phyloP scores from a whole-genome alignment of 1,139 yeast species.

The Diutina rugosa region DNA sequence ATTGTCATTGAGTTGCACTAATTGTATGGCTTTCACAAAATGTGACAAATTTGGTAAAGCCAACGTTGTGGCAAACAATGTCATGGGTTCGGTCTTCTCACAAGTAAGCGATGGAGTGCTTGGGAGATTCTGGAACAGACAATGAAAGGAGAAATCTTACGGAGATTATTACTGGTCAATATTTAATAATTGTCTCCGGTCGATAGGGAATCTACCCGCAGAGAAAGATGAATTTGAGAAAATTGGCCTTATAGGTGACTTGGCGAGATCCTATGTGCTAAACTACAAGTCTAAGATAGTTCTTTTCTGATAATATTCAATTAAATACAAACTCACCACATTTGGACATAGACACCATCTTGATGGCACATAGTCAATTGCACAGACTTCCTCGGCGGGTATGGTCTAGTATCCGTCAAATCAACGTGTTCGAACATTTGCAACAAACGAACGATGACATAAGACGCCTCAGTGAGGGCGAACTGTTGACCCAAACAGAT shows the following conservation, averaged over 20 bases:
- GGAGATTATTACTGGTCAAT: neutral
- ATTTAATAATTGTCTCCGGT: too few relatives aligned
- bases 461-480: conserved; percentile 1
- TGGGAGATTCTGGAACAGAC: neutral
- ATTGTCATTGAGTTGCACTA: conserved; percentile 58
- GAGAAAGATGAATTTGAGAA: too few relatives aligned
- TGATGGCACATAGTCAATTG: conserved; percentile 18
- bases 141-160: neutral
- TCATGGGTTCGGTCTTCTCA: conserved; percentile 7
- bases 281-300: neutral
- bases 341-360: neutral
- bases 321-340: neutral
- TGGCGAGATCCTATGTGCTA: too few relatives aligned
- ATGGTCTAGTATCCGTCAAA: conserved; percentile 12
- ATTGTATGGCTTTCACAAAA: conserved; percentile 79
- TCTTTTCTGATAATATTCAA: neutral
- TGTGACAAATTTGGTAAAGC: conserved; percentile 88
- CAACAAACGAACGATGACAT: conserved; percentile 4
- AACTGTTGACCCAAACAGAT: conserved; percentile 23
- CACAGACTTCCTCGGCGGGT: conserved; percentile 20
- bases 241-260: too few relatives aligned
- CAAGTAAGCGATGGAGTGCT: neutral
- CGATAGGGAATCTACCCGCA: too few relatives aligned
- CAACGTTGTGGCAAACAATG: conserved; percentile 37
- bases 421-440: conserved; percentile 22